Evolutionary conservation across 2,329 filamentous ascomycete genomes (phyloP), one percentile per base, ranked within the genome.

Genomic region (Seiridium unicorne): DNA sequence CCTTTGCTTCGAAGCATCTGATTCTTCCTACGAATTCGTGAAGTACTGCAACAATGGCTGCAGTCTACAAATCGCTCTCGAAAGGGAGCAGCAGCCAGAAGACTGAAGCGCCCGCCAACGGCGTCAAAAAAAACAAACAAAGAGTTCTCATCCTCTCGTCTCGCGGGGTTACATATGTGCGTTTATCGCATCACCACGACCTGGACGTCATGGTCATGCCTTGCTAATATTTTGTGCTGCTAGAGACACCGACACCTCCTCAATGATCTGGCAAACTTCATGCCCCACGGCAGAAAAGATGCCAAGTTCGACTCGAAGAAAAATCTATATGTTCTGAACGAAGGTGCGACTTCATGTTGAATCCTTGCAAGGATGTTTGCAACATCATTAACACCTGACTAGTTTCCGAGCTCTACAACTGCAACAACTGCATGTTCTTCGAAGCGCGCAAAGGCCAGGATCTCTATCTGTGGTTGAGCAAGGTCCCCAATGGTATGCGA

Each of bases 221-320:
- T 57, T 48, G 42, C 55, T 57, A n/a, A 57, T 6, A 60, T 57
- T 35, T 32, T 32, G 47, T 13, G 26, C 13, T 49, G 55, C 46
- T 61, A 44, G 68, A 96, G 94, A 76, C 95, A 97, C 76, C 90
- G 95, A 48, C 95, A 99, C 78, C 83, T 99, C 48, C 84, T 99
- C 63, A 91, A 93, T 71, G 95, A 99, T 72, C 83, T 99, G 53
- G 87, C 92, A 60, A 84, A 90, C 36, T 88, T 99, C 76, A 88
- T 99, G 65, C 95, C 95, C 2, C 95, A 99, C 75, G 89, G 89
- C 66, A 88, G 92, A 72, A 97, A 96, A 79, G 95, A 99, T 74
- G 92, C 91, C 68, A 99, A 99, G 78, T 91, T 97, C 66, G 95
- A 99, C 76, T 95, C 92, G 57, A 98, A 98, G 79, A 93, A 91